phyloP scores from a whole-genome alignment of 2,329 filamentous ascomycete species.

The Epichloe glyceriae region DNA sequence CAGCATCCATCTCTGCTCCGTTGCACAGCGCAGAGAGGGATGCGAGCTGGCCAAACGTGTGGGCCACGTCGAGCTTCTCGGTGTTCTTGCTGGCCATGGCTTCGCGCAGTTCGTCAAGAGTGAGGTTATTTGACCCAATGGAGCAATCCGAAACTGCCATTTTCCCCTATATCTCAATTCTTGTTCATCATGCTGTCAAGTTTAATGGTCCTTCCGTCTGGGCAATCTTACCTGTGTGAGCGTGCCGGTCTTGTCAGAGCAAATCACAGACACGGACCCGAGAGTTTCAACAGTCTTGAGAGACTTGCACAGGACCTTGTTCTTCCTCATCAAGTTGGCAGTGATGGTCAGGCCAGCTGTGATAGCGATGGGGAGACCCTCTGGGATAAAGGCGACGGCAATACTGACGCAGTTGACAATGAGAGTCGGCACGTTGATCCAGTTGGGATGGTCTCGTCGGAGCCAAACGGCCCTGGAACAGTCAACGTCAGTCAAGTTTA shows the following conservation, averaged over 20 bases:
- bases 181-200: too few relatives aligned
- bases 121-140: conserved; percentile 38
- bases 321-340: conserved; percentile 63
- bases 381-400: conserved; percentile 64
- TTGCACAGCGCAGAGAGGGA: conserved; percentile 57
- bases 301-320: conserved; percentile 68
- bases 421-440: conserved; percentile 58
- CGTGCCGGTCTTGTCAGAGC: conserved; percentile 67
- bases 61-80: conserved; percentile 20
- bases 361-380: conserved; percentile 58
- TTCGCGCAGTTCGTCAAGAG: conserved; percentile 37
- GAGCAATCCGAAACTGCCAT: conserved; percentile 62
- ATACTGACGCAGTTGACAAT: conserved; percentile 63
- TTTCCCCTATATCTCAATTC: conserved; percentile 36
- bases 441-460: conserved; percentile 50
- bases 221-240: conserved; percentile 36
- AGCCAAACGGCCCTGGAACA: conserved; percentile 51
- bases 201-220: too few relatives aligned
- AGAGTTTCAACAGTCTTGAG: conserved; percentile 68
- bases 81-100: conserved; percentile 15
- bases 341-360: conserved; percentile 62
- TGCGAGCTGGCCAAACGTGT: conserved; percentile 40
- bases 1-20: conserved; percentile 59
- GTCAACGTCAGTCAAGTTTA: neutral
- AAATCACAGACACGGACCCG: conserved; percentile 59